phyloP scores from a whole-genome alignment of 2,329 filamentous ascomycete species.

The Neonectria punicea region DNA sequence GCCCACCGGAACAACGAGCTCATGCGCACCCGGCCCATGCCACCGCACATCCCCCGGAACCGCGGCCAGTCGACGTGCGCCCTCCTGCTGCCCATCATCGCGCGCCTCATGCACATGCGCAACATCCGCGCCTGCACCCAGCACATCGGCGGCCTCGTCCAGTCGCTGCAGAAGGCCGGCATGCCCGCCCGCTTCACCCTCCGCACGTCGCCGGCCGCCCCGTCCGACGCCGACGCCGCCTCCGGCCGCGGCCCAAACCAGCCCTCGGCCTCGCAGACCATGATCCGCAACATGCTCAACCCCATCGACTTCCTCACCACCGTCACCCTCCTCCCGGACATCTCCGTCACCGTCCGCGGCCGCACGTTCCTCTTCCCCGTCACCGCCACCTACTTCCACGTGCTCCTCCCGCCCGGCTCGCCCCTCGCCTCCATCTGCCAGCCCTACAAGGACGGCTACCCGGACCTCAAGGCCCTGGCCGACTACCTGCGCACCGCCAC shows the following conservation, averaged over 20 bases:
- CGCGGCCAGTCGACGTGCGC: slow-evolving; percentile 56
- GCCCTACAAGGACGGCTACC: slow-evolving; percentile 57
- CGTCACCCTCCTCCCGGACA: slow-evolving; percentile 57
- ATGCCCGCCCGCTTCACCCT: slow-evolving; percentile 57
- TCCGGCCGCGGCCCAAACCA: slow-evolving; percentile 48
- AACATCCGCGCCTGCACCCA: slow-evolving; percentile 52
- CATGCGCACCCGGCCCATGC: slow-evolving; percentile 69
- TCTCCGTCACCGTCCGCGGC: slow-evolving; percentile 55
- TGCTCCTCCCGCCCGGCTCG: slow-evolving; percentile 52
- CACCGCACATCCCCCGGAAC: slow-evolving; percentile 51
- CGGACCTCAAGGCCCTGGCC: slow-evolving; percentile 54
- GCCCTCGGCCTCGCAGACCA: slow-evolving; percentile 54
- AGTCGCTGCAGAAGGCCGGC: slow-evolving; percentile 58
- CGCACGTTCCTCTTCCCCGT: slow-evolving; percentile 57
- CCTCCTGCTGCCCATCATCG: slow-evolving; percentile 64
- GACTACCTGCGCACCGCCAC: slow-evolving; percentile 59
- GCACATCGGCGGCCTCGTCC: slow-evolving; percentile 57
- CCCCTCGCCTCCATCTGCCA: slow-evolving; percentile 53
- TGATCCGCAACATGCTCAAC: slow-evolving; percentile 57
- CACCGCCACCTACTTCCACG: slow-evolving; percentile 57
- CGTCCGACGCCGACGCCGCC: slow-evolving; percentile 40
- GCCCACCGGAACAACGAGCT: slow-evolving; percentile 81
- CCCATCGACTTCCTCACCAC: slow-evolving; percentile 55
- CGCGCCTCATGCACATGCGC: slow-evolving; percentile 57
- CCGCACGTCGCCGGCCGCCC: slow-evolving; percentile 49